Percentiles rank a stretch among this genome's conserved stretches.
Conservation (phyloP, 768 basidiomycete species). For the Suillus bovinus region DNA sequence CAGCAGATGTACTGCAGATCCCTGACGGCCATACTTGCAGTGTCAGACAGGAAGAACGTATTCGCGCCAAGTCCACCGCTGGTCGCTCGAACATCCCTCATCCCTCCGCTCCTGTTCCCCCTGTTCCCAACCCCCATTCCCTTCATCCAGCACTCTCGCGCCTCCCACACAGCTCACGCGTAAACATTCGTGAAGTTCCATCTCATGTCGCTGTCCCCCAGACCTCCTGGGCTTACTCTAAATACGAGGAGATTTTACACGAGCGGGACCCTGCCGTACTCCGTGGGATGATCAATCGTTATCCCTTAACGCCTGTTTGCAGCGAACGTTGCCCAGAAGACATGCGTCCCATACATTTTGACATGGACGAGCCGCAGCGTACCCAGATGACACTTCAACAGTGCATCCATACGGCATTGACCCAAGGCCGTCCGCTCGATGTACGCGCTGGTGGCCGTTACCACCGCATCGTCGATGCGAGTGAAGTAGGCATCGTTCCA, state of each 20-base stretch:
- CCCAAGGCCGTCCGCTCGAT: constrained; percentile 12
- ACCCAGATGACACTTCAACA: background rate
- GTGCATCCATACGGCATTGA: constrained; percentile 4
- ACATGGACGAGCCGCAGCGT: constrained; percentile 6
- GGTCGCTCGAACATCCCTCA: background rate
- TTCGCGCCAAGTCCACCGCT: constrained; percentile 8
- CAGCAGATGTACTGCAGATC: no score
- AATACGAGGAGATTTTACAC: background rate
- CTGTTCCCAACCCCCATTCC: background rate
- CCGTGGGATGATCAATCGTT: constrained; percentile 3
- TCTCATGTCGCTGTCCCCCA: background rate
- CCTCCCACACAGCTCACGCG: constrained; percentile 3
- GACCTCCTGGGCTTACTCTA: background rate
- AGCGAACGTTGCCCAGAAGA: background rate
- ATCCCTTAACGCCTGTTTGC: constrained; percentile 3
- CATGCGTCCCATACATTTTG: constrained; percentile 11
- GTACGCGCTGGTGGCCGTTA: constrained; percentile 10
- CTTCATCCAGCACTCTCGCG: background rate
- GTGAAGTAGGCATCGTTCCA: background rate
- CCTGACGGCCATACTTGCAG: constrained; percentile 5
- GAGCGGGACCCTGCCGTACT: background rate
- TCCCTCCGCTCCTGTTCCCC: background rate
- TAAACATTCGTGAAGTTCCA: constrained; percentile 1
- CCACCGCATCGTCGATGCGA: constrained; percentile 5
- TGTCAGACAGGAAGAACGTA: constrained; percentile 5